phyloP scores from a whole-genome alignment of 495 filamentous ascomycete species.

The Pseudoneurospora amorphoporcata region DNA sequence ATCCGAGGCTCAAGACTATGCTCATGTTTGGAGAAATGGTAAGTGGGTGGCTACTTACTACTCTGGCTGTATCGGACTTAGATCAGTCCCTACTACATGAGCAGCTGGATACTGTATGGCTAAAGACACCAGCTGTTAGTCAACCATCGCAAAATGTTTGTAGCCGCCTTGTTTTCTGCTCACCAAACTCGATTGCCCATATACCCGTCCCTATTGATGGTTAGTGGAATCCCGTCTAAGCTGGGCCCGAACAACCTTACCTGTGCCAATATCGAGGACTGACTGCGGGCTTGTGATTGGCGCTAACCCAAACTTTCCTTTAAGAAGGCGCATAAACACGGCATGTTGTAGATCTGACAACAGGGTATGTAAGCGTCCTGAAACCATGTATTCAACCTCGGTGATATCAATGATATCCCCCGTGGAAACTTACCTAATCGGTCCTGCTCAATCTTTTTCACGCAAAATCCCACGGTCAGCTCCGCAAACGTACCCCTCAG shows the following conservation, averaged over 20 bases:
- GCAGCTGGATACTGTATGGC: constrained; percentile 17
- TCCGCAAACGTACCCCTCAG: neutral
- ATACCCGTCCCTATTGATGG: constrained; percentile 28
- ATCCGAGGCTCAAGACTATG: neutral
- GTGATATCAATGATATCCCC: neutral
- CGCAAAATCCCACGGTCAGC: neutral
- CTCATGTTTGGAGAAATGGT: constrained; percentile 2
- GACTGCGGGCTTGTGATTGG: constrained; percentile 28
- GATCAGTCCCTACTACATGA: constrained; percentile 33
- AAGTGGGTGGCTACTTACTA: constrained; percentile 1
- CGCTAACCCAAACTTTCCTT: constrained; percentile 30
- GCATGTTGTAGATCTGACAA: constrained; percentile 41
- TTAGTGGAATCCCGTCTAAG: neutral
- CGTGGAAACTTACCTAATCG: constrained; percentile 26
- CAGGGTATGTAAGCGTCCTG: neutral
- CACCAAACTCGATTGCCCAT: constrained; percentile 32
- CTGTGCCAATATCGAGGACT: constrained; percentile 36
- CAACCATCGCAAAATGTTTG: neutral
- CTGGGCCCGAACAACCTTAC: constrained; percentile 7
- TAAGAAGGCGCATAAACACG: constrained; percentile 30
- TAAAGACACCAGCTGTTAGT: neutral
- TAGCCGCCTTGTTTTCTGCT: neutral
- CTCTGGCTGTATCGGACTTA: constrained; percentile 38
- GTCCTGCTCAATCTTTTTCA: constrained; percentile 30
- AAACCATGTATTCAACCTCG: neutral